Evolutionary conservation across 2,329 filamentous ascomycete genomes (phyloP), one percentile per base, ranked within the genome.

Genomic region (Aspergillus sp.): DNA sequence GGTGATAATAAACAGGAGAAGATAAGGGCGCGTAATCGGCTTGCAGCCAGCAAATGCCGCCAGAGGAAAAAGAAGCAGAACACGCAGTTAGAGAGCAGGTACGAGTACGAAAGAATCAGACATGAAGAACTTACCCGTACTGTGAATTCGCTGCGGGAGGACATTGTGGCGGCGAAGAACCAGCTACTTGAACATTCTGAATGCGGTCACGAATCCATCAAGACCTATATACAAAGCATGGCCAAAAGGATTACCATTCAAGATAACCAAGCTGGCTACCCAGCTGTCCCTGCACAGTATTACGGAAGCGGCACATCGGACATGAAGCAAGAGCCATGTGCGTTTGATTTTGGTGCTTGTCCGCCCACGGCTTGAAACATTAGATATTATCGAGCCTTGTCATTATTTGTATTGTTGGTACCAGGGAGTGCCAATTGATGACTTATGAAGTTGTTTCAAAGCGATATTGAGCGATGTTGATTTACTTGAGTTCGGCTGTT

Each of bases 41-140:
- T 84, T 1, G 83, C 83, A 2, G 83, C 83, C 5, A 82, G 81
- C 67, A 86, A 85, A 63, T 86, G 83, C 68, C 80, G 83, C n/a
- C 80, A 82, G 64, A 85, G 85, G 75, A 85, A 85, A 72, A 85
- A 85, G 70, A 80, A 82, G 59, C 82, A 83, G 64, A 81, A 80
- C 36, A 74, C 79, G 55, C 66, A 75, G 38, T 77, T 85, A 12
- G 82, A 85, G 61, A 71, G 56, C 11, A 65, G 64, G 3, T 75
- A 66, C 58, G 17, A 41, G 18, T 22, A 45, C 15, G 49, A 47
- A 30, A 39, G 71, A 26, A 34, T 20, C 4, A 24, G 44, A 26
- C 42, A 24, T 30, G 48, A 53, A 13, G 15, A 43, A 6, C 36
- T 53, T 6, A 22, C n/a, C 15, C 30, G 32, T 22, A 36, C 41